Conservation (phyloP, 2,329 filamentous ascomycete genomes). For the Sporothrix luriei region DNA sequence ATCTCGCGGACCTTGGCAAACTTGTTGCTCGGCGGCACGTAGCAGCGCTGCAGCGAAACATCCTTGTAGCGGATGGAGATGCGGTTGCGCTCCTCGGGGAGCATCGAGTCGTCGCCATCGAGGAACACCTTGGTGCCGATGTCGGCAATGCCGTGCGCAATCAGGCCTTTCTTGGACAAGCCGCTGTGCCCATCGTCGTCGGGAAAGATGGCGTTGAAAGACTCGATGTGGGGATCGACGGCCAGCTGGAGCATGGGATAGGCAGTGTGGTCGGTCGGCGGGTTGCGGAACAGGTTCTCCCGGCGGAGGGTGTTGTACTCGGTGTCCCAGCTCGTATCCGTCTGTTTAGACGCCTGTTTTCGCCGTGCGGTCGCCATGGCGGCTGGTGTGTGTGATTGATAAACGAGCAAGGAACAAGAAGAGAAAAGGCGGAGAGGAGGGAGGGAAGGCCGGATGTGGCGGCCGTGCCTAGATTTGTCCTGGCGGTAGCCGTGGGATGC, state of each 20-base stretch:
- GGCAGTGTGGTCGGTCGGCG: constrained; percentile 81
- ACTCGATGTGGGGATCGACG: constrained; percentile 90
- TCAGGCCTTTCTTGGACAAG: constrained; percentile 44
- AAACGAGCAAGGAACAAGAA: background rate
- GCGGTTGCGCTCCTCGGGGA: constrained; percentile 66
- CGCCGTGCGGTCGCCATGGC: constrained; percentile 36
- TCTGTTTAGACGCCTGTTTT: constrained; percentile 54
- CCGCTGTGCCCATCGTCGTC: constrained; percentile 60
- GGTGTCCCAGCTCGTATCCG: constrained; percentile 69
- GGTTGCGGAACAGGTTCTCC: constrained; percentile 85
- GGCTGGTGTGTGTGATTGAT: background rate
- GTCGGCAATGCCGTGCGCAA: constrained; percentile 78
- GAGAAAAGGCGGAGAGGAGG: background rate
- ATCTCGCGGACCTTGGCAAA: constrained; percentile 82
- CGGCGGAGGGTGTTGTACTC: constrained; percentile 83
- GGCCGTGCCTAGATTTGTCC: background rate
- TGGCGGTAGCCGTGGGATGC: background rate
- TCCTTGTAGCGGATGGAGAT: constrained; percentile 78
- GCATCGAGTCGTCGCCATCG: constrained; percentile 72
- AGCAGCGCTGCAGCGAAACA: constrained; percentile 78
- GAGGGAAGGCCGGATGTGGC: background rate
- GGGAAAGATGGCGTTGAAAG: constrained; percentile 85
- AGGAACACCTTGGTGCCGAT: constrained; percentile 88
- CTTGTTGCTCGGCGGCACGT: constrained; percentile 80
- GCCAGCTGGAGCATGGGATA: constrained; percentile 84